A percentile compares a stretch with the other conserved stretches of the same genome.
phyloP scores from a whole-genome alignment of 140 eudicot species.

The Flaveria floridana region DNA sequence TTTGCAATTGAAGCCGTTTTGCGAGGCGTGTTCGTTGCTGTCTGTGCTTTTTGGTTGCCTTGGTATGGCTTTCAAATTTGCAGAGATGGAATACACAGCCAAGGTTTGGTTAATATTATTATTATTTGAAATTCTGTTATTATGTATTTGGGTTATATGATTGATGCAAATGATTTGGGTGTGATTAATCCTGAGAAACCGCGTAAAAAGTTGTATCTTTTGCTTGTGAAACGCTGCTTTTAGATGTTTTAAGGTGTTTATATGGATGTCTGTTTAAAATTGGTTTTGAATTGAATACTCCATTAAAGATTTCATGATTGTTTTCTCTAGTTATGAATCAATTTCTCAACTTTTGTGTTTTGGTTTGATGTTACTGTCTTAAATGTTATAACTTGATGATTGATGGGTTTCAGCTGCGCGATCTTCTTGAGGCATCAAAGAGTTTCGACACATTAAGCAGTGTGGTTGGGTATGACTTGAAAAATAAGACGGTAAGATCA shows the following conservation, averaged over 20 bases:
- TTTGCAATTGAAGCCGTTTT: constrained; percentile 70
- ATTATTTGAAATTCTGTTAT: not conserved
- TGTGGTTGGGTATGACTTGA: constrained; percentile 61
- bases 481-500: constrained; percentile 66
- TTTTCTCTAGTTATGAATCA: not conserved
- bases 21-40: constrained; percentile 76
- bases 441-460: constrained; percentile 55
- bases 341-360: not conserved
- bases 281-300: not conserved
- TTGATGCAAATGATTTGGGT: not conserved
- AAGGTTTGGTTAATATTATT: constrained; percentile 36
- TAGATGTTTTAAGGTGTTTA: not conserved
- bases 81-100: constrained; percentile 74
- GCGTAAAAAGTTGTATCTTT: too few species aligned
- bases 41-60: constrained; percentile 81
- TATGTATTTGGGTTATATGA: not conserved
- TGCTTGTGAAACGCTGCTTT: not conserved
- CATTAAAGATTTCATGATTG: not conserved
- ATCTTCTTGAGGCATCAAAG: constrained; percentile 72
- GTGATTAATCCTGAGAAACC: too few species aligned
- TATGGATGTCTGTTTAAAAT: not conserved
- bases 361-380: constrained; percentile 3
- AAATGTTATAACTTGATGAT: constrained; percentile 7
- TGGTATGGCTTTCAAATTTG: constrained; percentile 92
- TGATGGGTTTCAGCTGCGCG: constrained; percentile 59